A percentile compares a stretch with the other conserved stretches of the same genome.
Conservation (phyloP, 768 basidiomycete species). For the Phylloporus sp. region DNA sequence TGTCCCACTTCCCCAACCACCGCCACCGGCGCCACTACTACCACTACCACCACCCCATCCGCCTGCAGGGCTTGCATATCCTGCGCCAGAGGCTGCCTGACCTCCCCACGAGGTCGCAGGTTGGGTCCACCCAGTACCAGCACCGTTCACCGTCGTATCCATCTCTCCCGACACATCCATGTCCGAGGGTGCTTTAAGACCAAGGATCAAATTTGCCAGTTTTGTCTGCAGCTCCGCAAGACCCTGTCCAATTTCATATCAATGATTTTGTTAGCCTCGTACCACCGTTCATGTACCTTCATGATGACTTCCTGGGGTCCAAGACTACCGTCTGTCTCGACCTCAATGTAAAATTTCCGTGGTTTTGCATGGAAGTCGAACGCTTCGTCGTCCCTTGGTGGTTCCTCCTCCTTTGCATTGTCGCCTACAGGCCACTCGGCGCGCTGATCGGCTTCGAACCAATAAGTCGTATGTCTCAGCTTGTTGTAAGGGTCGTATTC, state of each 20-base stretch:
- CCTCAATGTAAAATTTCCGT: constrained; percentile 88
- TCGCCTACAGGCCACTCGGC: constrained; percentile 89
- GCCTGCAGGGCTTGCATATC: constrained; percentile 29
- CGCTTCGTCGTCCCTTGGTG: constrained; percentile 70
- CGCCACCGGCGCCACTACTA: constrained; percentile 3
- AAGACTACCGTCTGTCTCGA: constrained; percentile 91
- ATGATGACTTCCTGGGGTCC: constrained; percentile 85
- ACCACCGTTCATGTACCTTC: constrained; percentile 49
- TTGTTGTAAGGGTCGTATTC: constrained; percentile 99
- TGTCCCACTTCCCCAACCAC: constrained; percentile 18
- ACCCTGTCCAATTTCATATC: constrained; percentile 44
- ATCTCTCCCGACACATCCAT: constrained; percentile 45
- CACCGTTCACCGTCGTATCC: constrained; percentile 29
- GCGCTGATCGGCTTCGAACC: constrained; percentile 81
- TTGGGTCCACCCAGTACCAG: constrained; percentile 19
- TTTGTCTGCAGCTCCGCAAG: constrained; percentile 77
- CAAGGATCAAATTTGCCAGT: constrained; percentile 73
- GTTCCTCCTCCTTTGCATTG: constrained; percentile 82
- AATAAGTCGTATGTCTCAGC: constrained; percentile 90
- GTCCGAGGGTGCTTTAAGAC: constrained; percentile 62
- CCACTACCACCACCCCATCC: constrained; percentile 29
- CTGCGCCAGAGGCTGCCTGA: constrained; percentile 28
- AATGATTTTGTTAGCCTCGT: background rate
- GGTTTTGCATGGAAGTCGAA: constrained; percentile 91
- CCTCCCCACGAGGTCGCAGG: constrained; percentile 27